Evolutionary conservation across 2,329 filamentous ascomycete genomes (phyloP).

Genomic region (Ophiostoma fasciatum): DNA sequence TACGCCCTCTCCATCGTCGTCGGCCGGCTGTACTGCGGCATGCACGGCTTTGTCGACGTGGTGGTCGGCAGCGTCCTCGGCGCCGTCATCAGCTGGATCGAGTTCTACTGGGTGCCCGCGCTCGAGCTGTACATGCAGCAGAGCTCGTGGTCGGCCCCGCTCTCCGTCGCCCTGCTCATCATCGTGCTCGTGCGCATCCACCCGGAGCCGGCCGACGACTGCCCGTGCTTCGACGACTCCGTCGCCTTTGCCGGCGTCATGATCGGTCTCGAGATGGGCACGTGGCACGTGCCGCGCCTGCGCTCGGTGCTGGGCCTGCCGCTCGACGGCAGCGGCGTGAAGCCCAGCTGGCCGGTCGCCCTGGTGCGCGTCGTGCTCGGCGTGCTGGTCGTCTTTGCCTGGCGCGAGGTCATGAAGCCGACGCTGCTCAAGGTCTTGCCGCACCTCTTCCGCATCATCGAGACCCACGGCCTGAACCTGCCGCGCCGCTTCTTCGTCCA

Average conservation of each 20-base stretch:
- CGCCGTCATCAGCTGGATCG: conserved; percentile 42
- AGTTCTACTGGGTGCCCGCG: conserved; percentile 43
- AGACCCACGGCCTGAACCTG: conserved; percentile 62
- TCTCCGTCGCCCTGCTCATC: conserved; percentile 49
- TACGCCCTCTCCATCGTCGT: conserved; percentile 84
- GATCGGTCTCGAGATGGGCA: conserved; percentile 68
- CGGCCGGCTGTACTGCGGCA: conserved; percentile 89
- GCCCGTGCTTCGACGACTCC: conserved; percentile 92
- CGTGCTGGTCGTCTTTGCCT: conserved; percentile 71
- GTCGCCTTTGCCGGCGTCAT: conserved; percentile 85
- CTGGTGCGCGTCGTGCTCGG: conserved; percentile 59
- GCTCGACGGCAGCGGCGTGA: conserved; percentile 48
- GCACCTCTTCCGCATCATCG: conserved; percentile 74
- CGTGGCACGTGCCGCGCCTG: conserved; percentile 63
- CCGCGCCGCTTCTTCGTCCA: conserved; percentile 84
- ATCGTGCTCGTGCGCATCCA: conserved; percentile 73
- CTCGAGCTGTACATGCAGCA: conserved; percentile 59
- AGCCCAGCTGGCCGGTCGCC: conserved; percentile 49
- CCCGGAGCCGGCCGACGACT: conserved; percentile 91
- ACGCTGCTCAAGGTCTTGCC: conserved; percentile 62
- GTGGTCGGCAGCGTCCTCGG: conserved; percentile 67
- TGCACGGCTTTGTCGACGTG: conserved; percentile 95
- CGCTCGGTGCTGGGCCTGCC: conserved; percentile 27
- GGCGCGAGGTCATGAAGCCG: conserved; percentile 84
- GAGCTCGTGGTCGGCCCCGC: conserved; percentile 47